phyloP scores from a whole-genome alignment of 78 protist species.

The Dictyostelium intermedium region DNA sequence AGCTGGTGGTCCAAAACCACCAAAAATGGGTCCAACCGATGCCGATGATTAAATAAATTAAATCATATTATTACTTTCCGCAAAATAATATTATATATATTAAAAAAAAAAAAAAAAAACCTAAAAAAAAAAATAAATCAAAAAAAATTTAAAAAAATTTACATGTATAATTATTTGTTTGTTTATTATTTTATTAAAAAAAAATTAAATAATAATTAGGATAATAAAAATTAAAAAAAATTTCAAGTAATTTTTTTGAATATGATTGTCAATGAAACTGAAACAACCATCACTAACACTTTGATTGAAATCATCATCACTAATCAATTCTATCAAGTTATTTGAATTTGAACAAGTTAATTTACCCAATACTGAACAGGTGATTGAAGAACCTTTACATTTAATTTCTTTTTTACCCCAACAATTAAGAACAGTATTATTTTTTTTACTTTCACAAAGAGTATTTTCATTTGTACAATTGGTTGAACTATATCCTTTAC shows the following conservation, averaged over 20 bases:
- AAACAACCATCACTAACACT: neutral
- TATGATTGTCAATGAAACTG: no score
- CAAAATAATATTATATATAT: neutral
- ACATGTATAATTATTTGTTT: no score
- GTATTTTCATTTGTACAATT: neutral
- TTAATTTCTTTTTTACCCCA: neutral
- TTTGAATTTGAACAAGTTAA: slow-evolving; percentile 7
- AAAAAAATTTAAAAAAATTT: no score
- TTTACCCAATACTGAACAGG: neutral
- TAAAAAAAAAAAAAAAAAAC: neutral
- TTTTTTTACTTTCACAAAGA: neutral
- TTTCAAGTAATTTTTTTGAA: neutral
- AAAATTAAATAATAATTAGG: neutral
- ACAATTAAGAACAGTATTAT: neutral
- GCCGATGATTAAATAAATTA: slow-evolving; percentile 37
- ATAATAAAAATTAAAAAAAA: neutral
- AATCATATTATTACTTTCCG: neutral
- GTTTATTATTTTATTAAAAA: no score
- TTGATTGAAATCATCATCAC: neutral
- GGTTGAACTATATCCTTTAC: neutral
- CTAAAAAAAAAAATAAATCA: neutral
- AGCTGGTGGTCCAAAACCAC: slow-evolving; percentile 97
- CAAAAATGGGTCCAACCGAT: slow-evolving; percentile 27
- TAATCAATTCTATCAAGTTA: neutral
- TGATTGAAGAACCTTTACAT: neutral